Evolutionary conservation across 2,329 filamentous ascomycete genomes (phyloP), one percentile per base, ranked within the genome.

Genomic region (Aspergillus luchuensis): DNA sequence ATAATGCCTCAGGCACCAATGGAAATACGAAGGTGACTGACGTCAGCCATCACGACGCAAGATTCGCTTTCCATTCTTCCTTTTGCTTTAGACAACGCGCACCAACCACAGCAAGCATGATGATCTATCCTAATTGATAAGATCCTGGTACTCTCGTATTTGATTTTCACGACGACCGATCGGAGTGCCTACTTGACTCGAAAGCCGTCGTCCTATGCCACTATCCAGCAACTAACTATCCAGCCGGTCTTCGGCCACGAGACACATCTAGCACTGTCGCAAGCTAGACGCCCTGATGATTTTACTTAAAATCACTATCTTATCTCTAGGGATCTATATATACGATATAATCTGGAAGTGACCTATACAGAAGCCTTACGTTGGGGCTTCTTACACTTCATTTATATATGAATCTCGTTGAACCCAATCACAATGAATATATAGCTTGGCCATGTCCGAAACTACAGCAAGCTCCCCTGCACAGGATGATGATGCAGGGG

Each of bases 381-480:
- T 21, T 21, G 15, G 15, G 28, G 11, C n/a, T 17, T 38, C 10
- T 21, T 11, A 52, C 49, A 52, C 13, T 30, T 21, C 30, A 39
- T 25, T 3, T 28, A 48, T n/a, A 48, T 25, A 48, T 10, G 11
- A 23, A 48, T 25, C 11, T 11, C 23, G 15, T 13, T 13, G 7
- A 4, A 47, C 4, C 21, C 45, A 48, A 48, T 11, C 2, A 28
- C 15, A 19, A 41, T 49, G 21, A 23, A 30, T 43, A 57, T 58
- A 28, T 21, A 51, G 47, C 48, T n/a, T 58, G 28, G 39, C n/a
- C 13, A 63, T 62, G 58, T 47, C 61, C 15, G 59, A 58, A 45
- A 67, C 68, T 56, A 66, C 63, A 41, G 59, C 57, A 60, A 67
- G 61, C 1, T 62, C 65, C 36, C 61, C 60, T 21, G 66, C 58